Conservation (phyloP, 768 basidiomycete genomes). For the Leccinum pellstonianum region DNA sequence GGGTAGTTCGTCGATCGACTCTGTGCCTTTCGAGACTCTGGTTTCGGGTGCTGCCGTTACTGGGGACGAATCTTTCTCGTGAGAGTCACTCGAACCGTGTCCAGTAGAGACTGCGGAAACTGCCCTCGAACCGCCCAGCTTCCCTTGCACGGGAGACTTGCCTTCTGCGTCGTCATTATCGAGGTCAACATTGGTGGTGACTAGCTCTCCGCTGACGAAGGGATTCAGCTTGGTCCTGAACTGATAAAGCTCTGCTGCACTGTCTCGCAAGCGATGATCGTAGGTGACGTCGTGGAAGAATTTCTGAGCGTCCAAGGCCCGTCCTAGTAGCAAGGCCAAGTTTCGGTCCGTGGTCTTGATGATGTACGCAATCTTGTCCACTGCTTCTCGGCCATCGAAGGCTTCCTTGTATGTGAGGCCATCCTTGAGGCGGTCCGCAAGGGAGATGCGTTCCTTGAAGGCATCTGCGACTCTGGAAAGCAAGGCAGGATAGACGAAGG, state of each 20-base stretch:
- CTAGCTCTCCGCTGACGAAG: conserved; percentile 76
- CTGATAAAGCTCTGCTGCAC: conserved; percentile 85
- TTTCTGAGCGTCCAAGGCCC: conserved; percentile 96
- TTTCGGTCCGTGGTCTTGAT: conserved; percentile 98
- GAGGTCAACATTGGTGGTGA: conserved; percentile 32
- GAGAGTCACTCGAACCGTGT: conserved; percentile 36
- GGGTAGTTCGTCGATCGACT: conserved; percentile 58
- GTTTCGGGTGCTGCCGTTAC: conserved; percentile 19
- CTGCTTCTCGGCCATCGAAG: conserved; percentile 96
- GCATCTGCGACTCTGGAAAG: conserved; percentile 93
- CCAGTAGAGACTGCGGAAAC: conserved; percentile 28
- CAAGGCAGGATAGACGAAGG: conserved; percentile 92
- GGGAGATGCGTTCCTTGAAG: conserved; percentile 77
- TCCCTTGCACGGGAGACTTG: conserved; percentile 27
- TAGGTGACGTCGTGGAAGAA: conserved; percentile 99
- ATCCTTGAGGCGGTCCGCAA: conserved; percentile 86
- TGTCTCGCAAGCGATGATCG: conserved; percentile 92
- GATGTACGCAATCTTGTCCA: conserved; percentile 95
- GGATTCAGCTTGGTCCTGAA: conserved; percentile 85
- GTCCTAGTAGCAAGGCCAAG: conserved; percentile 89
- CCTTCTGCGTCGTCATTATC: conserved; percentile 37
- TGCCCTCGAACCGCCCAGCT: conserved; percentile 20
- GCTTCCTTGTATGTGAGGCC: conserved; percentile 94
- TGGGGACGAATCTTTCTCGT: conserved; percentile 35
- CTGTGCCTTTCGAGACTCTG: conserved; percentile 39